Base-by-base conservation (phyloP, 371 early-diverging fungal genomes). In the Smittium mucronatum region DNA sequence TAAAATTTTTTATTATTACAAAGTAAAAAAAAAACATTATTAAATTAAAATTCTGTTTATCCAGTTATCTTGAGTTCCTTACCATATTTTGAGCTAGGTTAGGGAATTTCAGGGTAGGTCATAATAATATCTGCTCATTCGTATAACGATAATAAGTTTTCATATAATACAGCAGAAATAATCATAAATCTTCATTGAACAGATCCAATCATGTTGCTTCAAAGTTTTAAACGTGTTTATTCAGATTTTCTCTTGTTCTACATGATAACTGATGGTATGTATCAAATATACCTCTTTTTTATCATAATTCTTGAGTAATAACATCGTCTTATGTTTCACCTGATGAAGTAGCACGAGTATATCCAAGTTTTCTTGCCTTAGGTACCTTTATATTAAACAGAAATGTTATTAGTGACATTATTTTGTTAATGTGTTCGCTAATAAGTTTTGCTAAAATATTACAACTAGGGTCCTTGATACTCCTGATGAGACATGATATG, bases 251-350 rank as follows among this genome's bases (percentile, higher is more conserved):
- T 30, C 63, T 28, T 30, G 5, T 61, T 61, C 63, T 61, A n/a
- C 63, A n/a, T 61, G 63, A 61, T 61, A 61, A 61, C 61, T 63
- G 30, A 47, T 71, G 61, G 57, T 72, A 74, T 26, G 63, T 36
- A 35, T 72, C 58, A 28, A 71, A 63, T 29, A 72, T 71, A 16
- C 67, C 64, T 0, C 64, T n/a, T 11, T 68, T 70, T 15, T 70
- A 57, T 72, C 72, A 74, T 30, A 71, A 66, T 1, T 72, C 75
- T 32, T 75, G 73, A 5, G 69, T 57, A 26, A 72, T 64, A 33
- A 71, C 68, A 31, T 73, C 75, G 15, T 77, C 75, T 2, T 70
- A 70, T 8, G 70, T 47, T 47, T 5, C 47, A 47, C 47, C 47
- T 47, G 47, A 47, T 11, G 21, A 47, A 47, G 21, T 47, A 1